Evolutionary conservation across 2,329 filamentous ascomycete genomes (phyloP).

Genomic region (Coccinonectria pachysandricola): DNA sequence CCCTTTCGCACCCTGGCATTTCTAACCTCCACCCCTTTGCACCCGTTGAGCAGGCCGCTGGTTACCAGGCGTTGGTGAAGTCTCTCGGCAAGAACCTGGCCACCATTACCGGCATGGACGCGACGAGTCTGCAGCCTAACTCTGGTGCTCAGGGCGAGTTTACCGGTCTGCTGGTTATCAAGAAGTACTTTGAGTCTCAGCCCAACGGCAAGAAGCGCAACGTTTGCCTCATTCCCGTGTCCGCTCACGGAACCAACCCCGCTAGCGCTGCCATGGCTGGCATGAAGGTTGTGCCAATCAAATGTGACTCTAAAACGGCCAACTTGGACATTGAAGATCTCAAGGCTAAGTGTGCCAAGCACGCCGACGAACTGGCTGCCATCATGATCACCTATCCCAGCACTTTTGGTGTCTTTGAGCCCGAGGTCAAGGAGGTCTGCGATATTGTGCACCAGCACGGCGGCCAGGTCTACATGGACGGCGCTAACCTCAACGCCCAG

Average conservation of each 20-base stretch:
- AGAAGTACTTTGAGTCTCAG: slow-evolving; percentile 62
- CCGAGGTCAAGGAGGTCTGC: slow-evolving; percentile 75
- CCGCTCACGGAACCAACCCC: slow-evolving; percentile 91
- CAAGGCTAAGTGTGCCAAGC: slow-evolving; percentile 80
- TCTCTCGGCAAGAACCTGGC: slow-evolving; percentile 67
- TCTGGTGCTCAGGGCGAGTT: slow-evolving; percentile 96
- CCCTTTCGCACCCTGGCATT: slow-evolving; percentile 36
- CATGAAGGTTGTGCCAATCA: slow-evolving; percentile 86
- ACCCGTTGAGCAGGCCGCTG: slow-evolving; percentile 51
- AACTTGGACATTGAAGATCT: slow-evolving; percentile 85
- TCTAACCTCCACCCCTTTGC: slow-evolving; percentile 73
- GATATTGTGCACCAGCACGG: slow-evolving; percentile 77
- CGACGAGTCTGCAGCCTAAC: slow-evolving; percentile 84
- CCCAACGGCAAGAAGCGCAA: slow-evolving; percentile 56
- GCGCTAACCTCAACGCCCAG: slow-evolving; percentile 96
- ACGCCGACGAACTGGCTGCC: slow-evolving; percentile 74
- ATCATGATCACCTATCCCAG: slow-evolving; percentile 97
- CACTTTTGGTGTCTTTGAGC: slow-evolving; percentile 92
- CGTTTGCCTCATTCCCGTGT: slow-evolving; percentile 88
- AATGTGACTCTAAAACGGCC: slow-evolving; percentile 77
- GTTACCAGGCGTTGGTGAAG: slow-evolving; percentile 61
- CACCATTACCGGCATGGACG: slow-evolving; percentile 80
- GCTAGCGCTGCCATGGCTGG: slow-evolving; percentile 92
- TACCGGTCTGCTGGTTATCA: slow-evolving; percentile 77
- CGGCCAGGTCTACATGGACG: slow-evolving; percentile 98